Conservation (phyloP, 306 rosid genomes). For the Dalbergia cultrata region DNA sequence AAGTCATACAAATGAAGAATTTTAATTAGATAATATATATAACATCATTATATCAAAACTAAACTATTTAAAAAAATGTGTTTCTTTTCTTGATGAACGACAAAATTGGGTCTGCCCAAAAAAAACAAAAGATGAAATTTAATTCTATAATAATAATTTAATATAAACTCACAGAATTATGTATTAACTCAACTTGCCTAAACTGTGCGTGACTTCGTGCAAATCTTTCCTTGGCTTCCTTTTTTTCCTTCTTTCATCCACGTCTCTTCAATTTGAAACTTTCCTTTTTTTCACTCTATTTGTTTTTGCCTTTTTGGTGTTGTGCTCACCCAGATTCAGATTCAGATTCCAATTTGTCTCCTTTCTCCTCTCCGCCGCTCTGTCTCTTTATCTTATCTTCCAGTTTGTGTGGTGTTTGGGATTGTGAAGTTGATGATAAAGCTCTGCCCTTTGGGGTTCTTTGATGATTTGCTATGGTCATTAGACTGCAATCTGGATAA, state of each 20-base stretch:
- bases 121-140: too few species aligned
- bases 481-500: constrained; percentile 38
- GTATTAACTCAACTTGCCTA: too few species aligned
- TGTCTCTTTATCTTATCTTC: constrained; percentile 7
- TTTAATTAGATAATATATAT: too few species aligned
- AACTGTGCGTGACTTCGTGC: too few species aligned
- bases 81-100: too few species aligned
- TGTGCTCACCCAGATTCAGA: constrained; percentile 25
- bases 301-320: neutral
- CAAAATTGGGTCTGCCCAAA: too few species aligned
- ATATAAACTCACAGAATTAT: too few species aligned
- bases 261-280: neutral
- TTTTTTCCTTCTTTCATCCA: neutral
- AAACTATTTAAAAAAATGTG: too few species aligned
- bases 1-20: too few species aligned
- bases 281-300: neutral
- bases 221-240: neutral
- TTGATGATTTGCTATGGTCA: constrained; percentile 5
- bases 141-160: too few species aligned
- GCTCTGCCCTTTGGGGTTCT: constrained; percentile 10
- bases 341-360: neutral
- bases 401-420: constrained; percentile 7
- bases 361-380: neutral
- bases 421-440: constrained; percentile 16
- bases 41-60: too few species aligned